Evolutionary conservation across 345 rosid genomes (phyloP), one percentile per base, ranked within the genome.

Genomic region (Citrus reticulata): DNA sequence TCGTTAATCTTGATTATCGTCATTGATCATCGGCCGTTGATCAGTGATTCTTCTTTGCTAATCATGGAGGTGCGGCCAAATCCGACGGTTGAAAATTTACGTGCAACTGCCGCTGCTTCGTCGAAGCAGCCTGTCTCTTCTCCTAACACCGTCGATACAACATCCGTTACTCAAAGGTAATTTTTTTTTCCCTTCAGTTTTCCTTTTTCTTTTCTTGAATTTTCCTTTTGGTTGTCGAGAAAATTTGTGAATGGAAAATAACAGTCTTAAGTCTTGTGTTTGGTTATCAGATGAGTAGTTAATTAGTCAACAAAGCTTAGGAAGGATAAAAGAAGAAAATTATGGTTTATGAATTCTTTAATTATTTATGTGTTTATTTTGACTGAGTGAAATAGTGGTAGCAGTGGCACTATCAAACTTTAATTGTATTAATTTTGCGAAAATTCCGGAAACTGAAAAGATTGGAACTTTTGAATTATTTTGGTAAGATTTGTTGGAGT

Each of bases 111-210:
- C 59, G 72, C 82, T 62, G 76, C 58, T 1, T 46, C 84, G 22
- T 87, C 92, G 20, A 88, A 88, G 72, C 90, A 84, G 72, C 86
- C 87, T 14, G 78, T 71, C 42, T 29, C 86, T 58, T 46, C 86
- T 35, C 77, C 86, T 17, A 82, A 69, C 73, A 62, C 81, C 58
- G 85, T 81, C 54, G 91, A 90, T 74, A 82, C 88, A 55, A 70
- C 87, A 55, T 84, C 93, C 59, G 93, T 90, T 75, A 70, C 91
- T 61, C 89, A 87, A 72, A 85, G 93, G 93, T 85, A 9, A 2
- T 14, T 46, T 42, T 34, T 34, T 34, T 34, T 35, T 1, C 7
- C 40, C 32, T 71, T 35, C 11, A 42, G 0, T 2, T 16, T 20
- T 29, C 29, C 20, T 30, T 35, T 29, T 46, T 49, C 29, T 37